Evolutionary conservation across 495 filamentous ascomycete genomes (phyloP), one percentile per base, ranked within the genome.

Genomic region (Tuber indicum): DNA sequence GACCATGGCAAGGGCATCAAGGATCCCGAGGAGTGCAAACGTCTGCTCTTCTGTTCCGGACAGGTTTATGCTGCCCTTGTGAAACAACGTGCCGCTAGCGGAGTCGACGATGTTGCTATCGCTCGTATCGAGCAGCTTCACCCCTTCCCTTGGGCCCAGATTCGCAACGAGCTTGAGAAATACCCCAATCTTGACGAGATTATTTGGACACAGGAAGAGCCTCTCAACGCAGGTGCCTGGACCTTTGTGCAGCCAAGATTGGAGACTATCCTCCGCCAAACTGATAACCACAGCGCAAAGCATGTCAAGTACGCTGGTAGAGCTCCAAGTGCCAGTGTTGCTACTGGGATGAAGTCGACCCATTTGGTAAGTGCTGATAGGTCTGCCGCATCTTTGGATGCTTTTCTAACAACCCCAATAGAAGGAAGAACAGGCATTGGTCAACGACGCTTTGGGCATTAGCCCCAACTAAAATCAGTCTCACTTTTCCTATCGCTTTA

Each of bases 131-230:
- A 99, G 87, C 96, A 99, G 87, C 90, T 99, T 44, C 92, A 98
- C 86, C 96, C 96, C 82, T 99, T 99, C 94, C 96, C 96, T 8
- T 99, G 96, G 95, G 91, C 92, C 80, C 93, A 95, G 87, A 90
- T 99, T 70, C 91, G 91, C 85, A 94, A 98, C 84, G 98, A 98
- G 88, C 88, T 99, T 45, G 94, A 99, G 87, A 89, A 86, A 86
- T 99, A 99, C 87, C 92, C 94, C 84, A 98, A 98, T 84, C 93
- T 96, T 83, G 91, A 97, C 88, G 92, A 94, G 78, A 95, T 99
- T 77, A 93, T 98, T 76, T 99, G 94, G 93, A 89, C 88, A 76
- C 96, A 99, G 87, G 96, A 99, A 86, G 96, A 99, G 87, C 96
- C 96, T 47, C 89, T 99, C 74, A 99, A 99, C 84, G 96, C 96